Evolutionary conservation across 75 land plant species (phyloP), one percentile per base, ranked within the genome.

Genomic region (Chamaecyparis obtusa): DNA sequence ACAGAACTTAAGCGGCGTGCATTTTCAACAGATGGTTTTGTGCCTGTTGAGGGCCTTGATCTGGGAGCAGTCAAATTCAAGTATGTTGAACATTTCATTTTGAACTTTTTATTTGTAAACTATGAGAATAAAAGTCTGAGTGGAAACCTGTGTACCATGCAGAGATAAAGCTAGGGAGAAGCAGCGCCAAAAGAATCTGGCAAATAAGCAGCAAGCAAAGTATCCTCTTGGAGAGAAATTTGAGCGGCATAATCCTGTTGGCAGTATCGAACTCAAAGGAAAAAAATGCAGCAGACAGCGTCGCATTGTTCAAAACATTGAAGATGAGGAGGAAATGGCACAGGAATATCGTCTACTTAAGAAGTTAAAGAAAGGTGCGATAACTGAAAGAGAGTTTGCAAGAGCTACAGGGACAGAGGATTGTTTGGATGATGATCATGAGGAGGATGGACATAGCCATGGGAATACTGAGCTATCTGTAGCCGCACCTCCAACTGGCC

Each of bases 81-180:
- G 99, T 98, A 93, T 91, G 92, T 44, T 84, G 2, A 80, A 56
- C 39, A 4, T 54, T 30, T 71, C 2, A 77, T 17, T 89, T 72
- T 78, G 13, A 83, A 54, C 36, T 49, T 87, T 24, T 84, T 32
- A 83, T 71, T 87, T 72, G 55, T 46, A 10, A 24, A 9, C 69
- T 48, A 60, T 64, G n/a, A 64, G n/a, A 48, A 19, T 9, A 30
- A 55, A 16, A 60, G 33, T 33, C 16, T 48, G 56, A 56, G n/a
- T 30, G 55, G 43, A 84, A 51, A 84, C 27, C 33, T 19, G 33
- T 56, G 36, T 15, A 24, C 78, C 13, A 64, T 51, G 32, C 86
- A 98, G 99, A 88, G 97, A 97, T 85, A 98, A 95, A 92, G 90
- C 93, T 84, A 92, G 99, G 55, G 99, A 98, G 87, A 98, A 98